Conservation (phyloP, 306 rosid genomes). For the Heteromeles arbutifolia region DNA sequence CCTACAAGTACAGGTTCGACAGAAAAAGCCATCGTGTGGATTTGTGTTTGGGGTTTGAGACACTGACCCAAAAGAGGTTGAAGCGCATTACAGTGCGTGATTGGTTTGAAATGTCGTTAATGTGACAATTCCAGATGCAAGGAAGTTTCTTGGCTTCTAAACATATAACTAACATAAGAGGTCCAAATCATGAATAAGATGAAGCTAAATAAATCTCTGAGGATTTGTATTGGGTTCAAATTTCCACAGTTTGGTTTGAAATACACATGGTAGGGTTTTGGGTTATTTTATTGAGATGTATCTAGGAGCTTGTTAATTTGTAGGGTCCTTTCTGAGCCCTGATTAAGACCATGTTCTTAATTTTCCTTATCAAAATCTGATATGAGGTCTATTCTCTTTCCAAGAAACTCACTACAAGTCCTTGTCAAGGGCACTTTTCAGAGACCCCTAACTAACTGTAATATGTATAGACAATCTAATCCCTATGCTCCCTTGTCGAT, state of each 20-base stretch:
- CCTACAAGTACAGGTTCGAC: not conserved
- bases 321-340: slow-evolving; percentile 1
- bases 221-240: not conserved
- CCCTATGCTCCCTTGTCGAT: not conserved
- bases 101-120: not conserved
- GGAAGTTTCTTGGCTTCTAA: too few species aligned
- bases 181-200: not conserved
- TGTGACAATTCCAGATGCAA: too few species aligned
- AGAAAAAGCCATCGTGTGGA: too few species aligned
- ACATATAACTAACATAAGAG: not conserved
- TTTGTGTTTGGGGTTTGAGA: slow-evolving; percentile 77
- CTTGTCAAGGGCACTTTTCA: slow-evolving; percentile 27
- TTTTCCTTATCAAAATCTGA: not conserved
- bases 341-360: not conserved
- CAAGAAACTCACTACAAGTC: slow-evolving; percentile 14
- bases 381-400: not conserved
- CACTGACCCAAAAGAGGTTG: slow-evolving; percentile 48
- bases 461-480: not conserved
- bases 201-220: not conserved
- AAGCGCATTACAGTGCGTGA: not conserved
- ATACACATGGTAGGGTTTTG: slow-evolving; percentile 20
- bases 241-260: not conserved
- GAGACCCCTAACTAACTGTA: slow-evolving; percentile 16
- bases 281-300: not conserved
- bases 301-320: not conserved